Base-by-base conservation (phyloP, 1,284 basidiomycete species). In the Cutaneotrichosporon cutaneum region DNA sequence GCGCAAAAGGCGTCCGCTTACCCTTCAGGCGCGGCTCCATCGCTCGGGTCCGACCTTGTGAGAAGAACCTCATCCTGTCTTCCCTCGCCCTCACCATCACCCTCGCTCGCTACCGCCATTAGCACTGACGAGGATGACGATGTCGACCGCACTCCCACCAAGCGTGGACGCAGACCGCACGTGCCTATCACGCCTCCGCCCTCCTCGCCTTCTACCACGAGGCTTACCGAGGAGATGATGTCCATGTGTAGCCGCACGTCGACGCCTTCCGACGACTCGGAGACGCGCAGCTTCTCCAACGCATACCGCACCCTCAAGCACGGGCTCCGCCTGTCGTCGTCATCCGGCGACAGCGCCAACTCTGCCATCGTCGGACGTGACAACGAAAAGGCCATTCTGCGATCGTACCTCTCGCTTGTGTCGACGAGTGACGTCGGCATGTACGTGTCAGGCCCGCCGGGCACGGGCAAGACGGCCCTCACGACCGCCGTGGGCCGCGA, bases 401-500 rank as follows among this genome's bases (percentile, higher is more conserved):
- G 66, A 33, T 53, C 63, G 13, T 80, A 79, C 60, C 64, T 80
- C n/a, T 59, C 68, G 1, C 60, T 64, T 22, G 60, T 65, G 11
- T 66, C 65, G 18, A 59, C 63, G 0, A 48, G 54, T 32, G 72
- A 74, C 51, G 72, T 73, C 8, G 74, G 72, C 11, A 70, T 77
- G 69, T 81, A 81, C 62, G 69, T 81, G 16, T 78, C 79, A 14
- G 80, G 80, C 2, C 77, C 78, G 3, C 80, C 80, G 4, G 80
- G 79, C 21, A 81, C 80, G 0, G 80, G 80, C 57, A 81, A 81
- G 71, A 81, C 80, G 22, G 80, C 79, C 8, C 65, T 77, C 21
- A 72, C 79, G 10, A 75, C 75, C 6, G 72, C 73, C 10, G 58
- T 77, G 2, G 75, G 73, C 2, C 61, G 72, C 16, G 69, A 72